A percentile compares a stretch with the other conserved stretches of the same genome.
These are phyloP conservation scores for Colletotrichum lindemuthianum DNA, from an alignment of 2,329 filamentous ascomycete genomes.

Conservation along the genomic window DNA sequence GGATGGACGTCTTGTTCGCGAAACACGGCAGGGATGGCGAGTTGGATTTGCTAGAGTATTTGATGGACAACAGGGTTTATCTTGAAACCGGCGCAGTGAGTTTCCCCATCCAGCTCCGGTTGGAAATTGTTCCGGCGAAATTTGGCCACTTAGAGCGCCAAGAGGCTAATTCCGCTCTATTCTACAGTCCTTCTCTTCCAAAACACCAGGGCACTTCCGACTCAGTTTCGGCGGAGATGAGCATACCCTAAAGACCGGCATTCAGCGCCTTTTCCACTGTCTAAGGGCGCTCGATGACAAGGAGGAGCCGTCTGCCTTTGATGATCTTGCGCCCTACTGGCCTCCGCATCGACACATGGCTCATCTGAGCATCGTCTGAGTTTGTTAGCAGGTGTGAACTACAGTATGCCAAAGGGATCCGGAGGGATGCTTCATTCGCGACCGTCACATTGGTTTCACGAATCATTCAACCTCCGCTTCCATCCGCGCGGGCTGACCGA, in stretches of 20 bases:
- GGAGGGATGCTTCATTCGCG: too few relatives aligned
- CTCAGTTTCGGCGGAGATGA: constrained; percentile 24
- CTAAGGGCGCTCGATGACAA: constrained; percentile 15
- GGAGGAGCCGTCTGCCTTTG: not conserved
- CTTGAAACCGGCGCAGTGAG: constrained; percentile 20
- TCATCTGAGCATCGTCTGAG: not conserved
- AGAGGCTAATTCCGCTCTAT: not conserved
- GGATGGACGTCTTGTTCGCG: not conserved
- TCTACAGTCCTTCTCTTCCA: constrained; percentile 9
- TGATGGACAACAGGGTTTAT: constrained; percentile 21
- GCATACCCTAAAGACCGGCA: constrained; percentile 14
- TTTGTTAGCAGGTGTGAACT: not conserved
- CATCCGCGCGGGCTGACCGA: too few relatives aligned
- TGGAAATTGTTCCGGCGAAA: not conserved
- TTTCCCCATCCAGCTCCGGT: not conserved
- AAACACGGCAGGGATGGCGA: not conserved
- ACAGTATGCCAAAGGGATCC: too few relatives aligned
- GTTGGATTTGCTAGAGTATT: constrained; percentile 4
- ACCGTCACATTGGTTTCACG: too few relatives aligned
- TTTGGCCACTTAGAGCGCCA: not conserved
- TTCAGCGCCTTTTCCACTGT: constrained; percentile 11
- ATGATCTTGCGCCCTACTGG: not conserved
- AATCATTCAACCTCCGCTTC: too few relatives aligned
- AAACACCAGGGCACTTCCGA: constrained; percentile 18
- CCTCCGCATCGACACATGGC: not conserved